Conservation (phyloP, 2,329 filamentous ascomycete species). For the Cladosporium sphaerospermum region DNA sequence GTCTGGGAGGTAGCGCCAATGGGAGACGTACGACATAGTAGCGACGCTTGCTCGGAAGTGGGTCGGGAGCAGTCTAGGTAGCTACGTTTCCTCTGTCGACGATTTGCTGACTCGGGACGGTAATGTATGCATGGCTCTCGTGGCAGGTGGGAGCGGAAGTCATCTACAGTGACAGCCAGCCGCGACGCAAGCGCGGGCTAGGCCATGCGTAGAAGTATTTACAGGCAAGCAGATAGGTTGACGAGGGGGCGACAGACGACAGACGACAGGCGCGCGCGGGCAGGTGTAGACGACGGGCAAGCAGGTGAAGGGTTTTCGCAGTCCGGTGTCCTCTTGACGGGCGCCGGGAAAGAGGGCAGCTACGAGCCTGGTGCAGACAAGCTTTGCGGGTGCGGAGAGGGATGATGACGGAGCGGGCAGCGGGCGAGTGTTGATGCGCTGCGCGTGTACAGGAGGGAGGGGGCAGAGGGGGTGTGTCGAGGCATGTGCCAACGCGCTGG, state of each 20-base stretch:
- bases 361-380: constrained; percentile 3
- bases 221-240: constrained; percentile 6
- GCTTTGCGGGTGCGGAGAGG: constrained; percentile 10
- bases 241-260: background rate
- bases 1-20: constrained; percentile 10
- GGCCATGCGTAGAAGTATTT: constrained; percentile 11
- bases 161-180: constrained; percentile 11
- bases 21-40: constrained; percentile 13
- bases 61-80: constrained; percentile 8
- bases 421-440: background rate
- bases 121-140: constrained; percentile 14
- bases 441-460: background rate
- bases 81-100: constrained; percentile 12
- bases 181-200: constrained; percentile 8
- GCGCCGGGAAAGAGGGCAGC: background rate
- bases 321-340: background rate
- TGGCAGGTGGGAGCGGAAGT: constrained; percentile 8
- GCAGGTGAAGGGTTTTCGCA: constrained; percentile 3
- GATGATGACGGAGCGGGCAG: constrained; percentile 8
- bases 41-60: constrained; percentile 11
- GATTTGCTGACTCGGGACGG: constrained; percentile 11
- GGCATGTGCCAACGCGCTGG: too few relatives aligned
- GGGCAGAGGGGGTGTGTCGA: background rate
- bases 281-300: background rate
- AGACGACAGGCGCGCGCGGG: background rate